Conservation (phyloP, 73 alveolate genomes). For the Paramecium biaurelia region DNA sequence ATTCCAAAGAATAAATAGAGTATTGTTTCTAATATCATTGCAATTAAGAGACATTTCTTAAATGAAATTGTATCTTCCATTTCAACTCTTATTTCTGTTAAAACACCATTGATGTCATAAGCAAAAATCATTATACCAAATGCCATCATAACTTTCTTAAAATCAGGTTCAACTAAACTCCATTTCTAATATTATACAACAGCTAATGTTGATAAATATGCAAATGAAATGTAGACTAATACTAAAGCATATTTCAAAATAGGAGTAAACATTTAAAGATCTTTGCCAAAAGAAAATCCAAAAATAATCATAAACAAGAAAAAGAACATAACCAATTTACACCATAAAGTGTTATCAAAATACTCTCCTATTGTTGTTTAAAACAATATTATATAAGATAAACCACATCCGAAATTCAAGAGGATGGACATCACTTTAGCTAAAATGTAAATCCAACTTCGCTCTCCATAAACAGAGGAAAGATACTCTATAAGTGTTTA, state of each 20-base stretch:
- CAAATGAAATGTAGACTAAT: not conserved
- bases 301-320: not conserved
- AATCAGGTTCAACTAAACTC: not conserved
- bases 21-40: constrained; percentile 4
- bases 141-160: not conserved
- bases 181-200: not conserved
- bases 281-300: not conserved
- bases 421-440: not conserved
- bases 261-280: not conserved
- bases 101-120: constrained; percentile 7
- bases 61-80: not conserved
- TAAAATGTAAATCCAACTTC: not conserved
- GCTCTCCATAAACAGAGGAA: not conserved
- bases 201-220: not conserved
- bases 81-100: constrained; percentile 30
- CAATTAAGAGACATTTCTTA: not conserved
- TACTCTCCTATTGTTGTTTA: not conserved
- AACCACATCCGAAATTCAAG: constrained; percentile 5
- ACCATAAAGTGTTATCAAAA: not conserved
- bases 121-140: constrained; percentile 24
- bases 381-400: not conserved
- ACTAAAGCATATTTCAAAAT: not conserved
- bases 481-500: not conserved
- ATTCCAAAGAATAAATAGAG: constrained; percentile 8
- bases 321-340: not conserved